These are phyloP conservation scores for Kwoniella europaea DNA, from an alignment of 768 basidiomycete genomes.

Conservation along the genomic window DNA sequence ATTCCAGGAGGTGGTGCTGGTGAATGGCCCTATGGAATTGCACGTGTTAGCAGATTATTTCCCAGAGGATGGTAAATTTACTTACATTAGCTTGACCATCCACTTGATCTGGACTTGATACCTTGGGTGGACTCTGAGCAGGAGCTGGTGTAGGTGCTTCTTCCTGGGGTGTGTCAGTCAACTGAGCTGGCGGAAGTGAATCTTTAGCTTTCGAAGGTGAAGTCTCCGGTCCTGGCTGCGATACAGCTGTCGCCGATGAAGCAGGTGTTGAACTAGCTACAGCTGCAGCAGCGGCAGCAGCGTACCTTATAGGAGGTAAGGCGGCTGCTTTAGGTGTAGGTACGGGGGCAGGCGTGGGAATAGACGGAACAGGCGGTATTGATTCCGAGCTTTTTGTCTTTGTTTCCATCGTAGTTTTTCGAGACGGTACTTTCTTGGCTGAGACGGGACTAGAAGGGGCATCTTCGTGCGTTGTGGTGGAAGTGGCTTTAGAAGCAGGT, in stretches of 20 bases:
- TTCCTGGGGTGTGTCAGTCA: conserved; percentile 19
- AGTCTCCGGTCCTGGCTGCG: conserved; percentile 9
- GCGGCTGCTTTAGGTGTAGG: conserved; percentile 58
- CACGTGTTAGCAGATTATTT: neutral
- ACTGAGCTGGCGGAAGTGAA: conserved; percentile 15
- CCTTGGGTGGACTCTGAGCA: conserved; percentile 8
- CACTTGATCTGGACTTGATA: conserved; percentile 13
- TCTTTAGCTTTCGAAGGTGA: conserved; percentile 25
- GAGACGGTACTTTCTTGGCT: conserved; percentile 50
- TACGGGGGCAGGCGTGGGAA: conserved; percentile 60
- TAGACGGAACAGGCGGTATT: conserved; percentile 34
- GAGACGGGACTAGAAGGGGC: conserved; percentile 51
- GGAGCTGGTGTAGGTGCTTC: conserved; percentile 21
- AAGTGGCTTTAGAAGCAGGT: conserved; percentile 28
- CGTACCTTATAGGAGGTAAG: conserved; percentile 75
- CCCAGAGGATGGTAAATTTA: neutral
- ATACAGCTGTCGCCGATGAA: conserved; percentile 15
- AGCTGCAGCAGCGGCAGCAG: conserved; percentile 82
- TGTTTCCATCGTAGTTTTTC: conserved; percentile 52
- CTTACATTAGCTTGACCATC: conserved; percentile 38
- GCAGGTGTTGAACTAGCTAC: conserved; percentile 49
- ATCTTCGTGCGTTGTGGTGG: conserved; percentile 26
- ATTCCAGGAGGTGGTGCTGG: conserved; percentile 41
- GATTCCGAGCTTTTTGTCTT: conserved; percentile 69
- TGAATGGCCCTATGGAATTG: conserved; percentile 33